Conservation (phyloP, 495 filamentous ascomycete genomes). For the Aspergillus asperescens region DNA sequence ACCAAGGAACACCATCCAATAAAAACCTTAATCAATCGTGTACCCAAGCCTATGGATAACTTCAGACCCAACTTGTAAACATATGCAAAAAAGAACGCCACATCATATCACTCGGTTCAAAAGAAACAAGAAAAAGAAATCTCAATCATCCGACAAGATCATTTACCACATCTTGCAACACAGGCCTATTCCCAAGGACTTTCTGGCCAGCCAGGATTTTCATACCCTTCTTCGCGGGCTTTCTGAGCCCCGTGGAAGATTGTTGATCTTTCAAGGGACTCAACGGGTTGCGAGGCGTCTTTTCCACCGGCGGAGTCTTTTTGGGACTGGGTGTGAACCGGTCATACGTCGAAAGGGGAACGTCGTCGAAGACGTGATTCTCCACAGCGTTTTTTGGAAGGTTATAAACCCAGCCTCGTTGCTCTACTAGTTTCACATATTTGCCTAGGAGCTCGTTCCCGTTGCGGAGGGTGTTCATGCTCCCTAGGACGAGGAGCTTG, state of each 20-base stretch:
- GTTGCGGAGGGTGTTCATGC: slow-evolving; percentile 61
- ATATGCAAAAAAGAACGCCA: slow-evolving; percentile 10
- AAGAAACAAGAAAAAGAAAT: background rate
- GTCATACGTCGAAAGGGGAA: slow-evolving; percentile 15
- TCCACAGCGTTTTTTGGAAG: slow-evolving; percentile 57
- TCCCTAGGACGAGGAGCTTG: slow-evolving; percentile 85
- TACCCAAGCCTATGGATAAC: slow-evolving; percentile 2
- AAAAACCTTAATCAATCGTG: background rate
- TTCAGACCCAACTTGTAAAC: slow-evolving; percentile 8
- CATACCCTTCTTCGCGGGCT: slow-evolving; percentile 37
- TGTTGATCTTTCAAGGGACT: slow-evolving; percentile 32
- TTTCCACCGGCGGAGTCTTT: slow-evolving; percentile 21
- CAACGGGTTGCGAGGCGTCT: slow-evolving; percentile 28
- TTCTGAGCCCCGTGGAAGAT: slow-evolving; percentile 20
- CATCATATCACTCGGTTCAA: background rate
- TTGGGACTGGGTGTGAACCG: slow-evolving; percentile 16
- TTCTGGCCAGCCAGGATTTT: slow-evolving; percentile 33
- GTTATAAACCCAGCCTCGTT: slow-evolving; percentile 68
- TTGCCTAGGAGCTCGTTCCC: slow-evolving; percentile 70
- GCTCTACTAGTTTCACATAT: slow-evolving; percentile 72
- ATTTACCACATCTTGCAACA: slow-evolving; percentile 52
- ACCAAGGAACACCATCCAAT: background rate
- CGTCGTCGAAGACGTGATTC: slow-evolving; percentile 59
- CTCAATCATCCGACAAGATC: slow-evolving; percentile 36
- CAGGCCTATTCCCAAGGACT: slow-evolving; percentile 39